Evolutionary conservation across 1,284 basidiomycete genomes (phyloP).

Genomic region (Malassezia equina): DNA sequence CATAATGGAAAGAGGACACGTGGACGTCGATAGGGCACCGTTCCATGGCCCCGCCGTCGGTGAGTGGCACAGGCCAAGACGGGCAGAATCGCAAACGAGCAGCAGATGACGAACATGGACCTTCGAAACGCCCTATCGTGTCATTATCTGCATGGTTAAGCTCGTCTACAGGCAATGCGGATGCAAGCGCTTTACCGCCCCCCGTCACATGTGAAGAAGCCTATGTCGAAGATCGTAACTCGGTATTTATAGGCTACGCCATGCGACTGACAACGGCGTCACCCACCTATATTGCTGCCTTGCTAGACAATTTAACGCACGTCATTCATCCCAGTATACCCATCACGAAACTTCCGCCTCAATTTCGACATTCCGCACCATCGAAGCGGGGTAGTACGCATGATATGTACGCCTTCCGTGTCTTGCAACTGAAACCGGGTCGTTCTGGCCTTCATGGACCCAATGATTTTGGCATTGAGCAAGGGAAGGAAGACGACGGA

Average conservation of each 20-base stretch:
- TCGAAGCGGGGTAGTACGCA: constrained; percentile 31
- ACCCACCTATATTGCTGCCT: constrained; percentile 19
- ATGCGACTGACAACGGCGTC: constrained; percentile 29
- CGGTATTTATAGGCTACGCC: constrained; percentile 43
- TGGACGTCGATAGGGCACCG: neutral
- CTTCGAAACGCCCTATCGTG: neutral
- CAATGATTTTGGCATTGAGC: constrained; percentile 36
- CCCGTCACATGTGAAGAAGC: constrained; percentile 29
- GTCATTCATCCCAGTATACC: constrained; percentile 39
- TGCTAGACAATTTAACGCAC: constrained; percentile 33
- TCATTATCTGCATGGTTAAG: constrained; percentile 11
- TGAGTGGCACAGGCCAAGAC: neutral
- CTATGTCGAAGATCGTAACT: constrained; percentile 37
- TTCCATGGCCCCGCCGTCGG: neutral
- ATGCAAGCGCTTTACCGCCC: constrained; percentile 23
- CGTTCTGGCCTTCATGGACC: constrained; percentile 33
- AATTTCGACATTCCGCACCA: constrained; percentile 27
- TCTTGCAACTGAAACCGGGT: constrained; percentile 34
- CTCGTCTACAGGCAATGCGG: constrained; percentile 12
- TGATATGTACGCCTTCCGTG: constrained; percentile 43
- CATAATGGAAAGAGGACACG: neutral
- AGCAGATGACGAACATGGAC: neutral
- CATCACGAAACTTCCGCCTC: constrained; percentile 24
- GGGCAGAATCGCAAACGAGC: neutral
- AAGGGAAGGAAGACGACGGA: constrained; percentile 43